Base-by-base conservation (phyloP, 2,329 filamentous ascomycete genomes). In the Hawksworthiomyces lignivorus region DNA sequence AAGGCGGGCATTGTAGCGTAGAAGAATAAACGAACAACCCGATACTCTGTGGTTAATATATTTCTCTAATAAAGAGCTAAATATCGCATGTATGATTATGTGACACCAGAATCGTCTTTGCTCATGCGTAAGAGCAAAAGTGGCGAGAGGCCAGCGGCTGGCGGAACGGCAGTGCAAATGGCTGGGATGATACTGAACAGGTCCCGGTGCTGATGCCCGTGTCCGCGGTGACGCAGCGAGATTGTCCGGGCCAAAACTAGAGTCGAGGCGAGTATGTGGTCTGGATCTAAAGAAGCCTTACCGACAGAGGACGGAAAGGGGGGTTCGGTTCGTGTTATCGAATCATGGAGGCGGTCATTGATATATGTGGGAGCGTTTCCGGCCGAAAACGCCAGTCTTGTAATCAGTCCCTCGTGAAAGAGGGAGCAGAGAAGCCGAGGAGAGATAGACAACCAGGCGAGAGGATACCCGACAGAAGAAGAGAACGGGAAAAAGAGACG, bases 261-360 rank as follows among this genome's bases (percentile, higher is more conserved):
- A n/a, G n/a, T n/a, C n/a, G n/a, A n/a, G n/a, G n/a, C n/a, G n/a
- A n/a, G n/a, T n/a, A n/a, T n/a, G n/a, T n/a, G n/a, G n/a, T n/a
- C n/a, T n/a, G n/a, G n/a, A n/a, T n/a, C n/a, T n/a, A n/a, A n/a
- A n/a, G n/a, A n/a, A n/a, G n/a, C n/a, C n/a, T n/a, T n/a, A n/a
- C n/a, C n/a, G 26, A 37, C 18, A 41, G 18, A 17, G 7, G 8
- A n/a, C 29, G 26, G 20, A 19, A 43, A 31, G 36, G 33, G 42
- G 45, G 48, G 42, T 24, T 39, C 40, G 48, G 41, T 47, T 43
- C 43, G 48, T 67, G 63, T 68, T 69, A 68, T 70, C 65, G 68
- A 62, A 62, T 59, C 64, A 66, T 68, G 47, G 49, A 43, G 47
- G 41, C 47, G 41, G n/a, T n/a, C n/a, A n/a, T n/a, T 39, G 21